Conservation (phyloP, 768 basidiomycete species). For the Coprinellus micaceus region DNA sequence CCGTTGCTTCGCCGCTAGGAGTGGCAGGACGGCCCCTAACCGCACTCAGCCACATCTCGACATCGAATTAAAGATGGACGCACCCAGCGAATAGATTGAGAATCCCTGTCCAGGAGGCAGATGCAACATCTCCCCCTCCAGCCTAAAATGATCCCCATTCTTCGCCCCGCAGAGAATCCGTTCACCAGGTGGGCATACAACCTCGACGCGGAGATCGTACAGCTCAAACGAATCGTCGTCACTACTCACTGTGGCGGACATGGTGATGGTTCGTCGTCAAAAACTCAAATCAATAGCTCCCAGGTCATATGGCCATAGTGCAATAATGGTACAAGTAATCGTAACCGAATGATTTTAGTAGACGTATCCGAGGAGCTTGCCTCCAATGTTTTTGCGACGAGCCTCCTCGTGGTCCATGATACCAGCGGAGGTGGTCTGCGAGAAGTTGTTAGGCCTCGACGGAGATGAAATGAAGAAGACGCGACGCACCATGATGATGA, state of each 20-base stretch:
- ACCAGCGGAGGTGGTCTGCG: constrained; percentile 91
- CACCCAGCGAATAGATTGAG: constrained; percentile 66
- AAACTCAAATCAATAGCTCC: not conserved
- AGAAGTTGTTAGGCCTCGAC: not conserved
- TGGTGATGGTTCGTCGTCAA: not conserved
- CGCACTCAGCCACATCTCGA: not conserved
- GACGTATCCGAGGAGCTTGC: constrained; percentile 90
- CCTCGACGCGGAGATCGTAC: constrained; percentile 63
- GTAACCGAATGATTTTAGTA: constrained; percentile 52
- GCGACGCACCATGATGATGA: constrained; percentile 89
- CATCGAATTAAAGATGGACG: constrained; percentile 4
- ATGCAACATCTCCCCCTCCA: constrained; percentile 61
- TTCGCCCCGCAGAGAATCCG: constrained; percentile 64
- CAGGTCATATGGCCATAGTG: not conserved
- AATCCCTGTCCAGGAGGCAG: constrained; percentile 62
- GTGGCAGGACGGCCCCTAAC: constrained; percentile 55
- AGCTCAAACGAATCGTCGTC: constrained; percentile 48
- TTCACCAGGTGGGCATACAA: constrained; percentile 53
- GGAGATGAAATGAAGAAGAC: not conserved
- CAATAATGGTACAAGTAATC: not conserved
- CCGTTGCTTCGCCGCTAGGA: constrained; percentile 68
- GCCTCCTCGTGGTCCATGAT: constrained; percentile 99
- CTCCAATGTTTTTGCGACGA: constrained; percentile 95
- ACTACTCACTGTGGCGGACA: not conserved
- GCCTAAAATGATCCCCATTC: constrained; percentile 56